Evolutionary conservation across 495 filamentous ascomycete species (phyloP).

Genomic region (Penicillium robsamsonii): DNA sequence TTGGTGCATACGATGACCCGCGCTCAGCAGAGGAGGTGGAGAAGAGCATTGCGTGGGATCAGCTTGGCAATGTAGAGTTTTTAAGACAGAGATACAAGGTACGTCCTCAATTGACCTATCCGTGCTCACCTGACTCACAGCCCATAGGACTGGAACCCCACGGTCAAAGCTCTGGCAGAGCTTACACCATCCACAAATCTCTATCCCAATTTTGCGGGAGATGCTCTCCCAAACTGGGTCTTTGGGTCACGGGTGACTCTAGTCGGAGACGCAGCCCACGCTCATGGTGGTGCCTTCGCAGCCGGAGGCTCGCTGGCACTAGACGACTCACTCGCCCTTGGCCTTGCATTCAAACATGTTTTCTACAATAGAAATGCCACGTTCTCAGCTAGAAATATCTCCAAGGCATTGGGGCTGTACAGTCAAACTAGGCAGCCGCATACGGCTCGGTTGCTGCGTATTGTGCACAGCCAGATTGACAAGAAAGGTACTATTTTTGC

Average conservation of each 20-base stretch:
- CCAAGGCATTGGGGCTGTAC: slow-evolving; percentile 37
- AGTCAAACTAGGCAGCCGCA: slow-evolving; percentile 42
- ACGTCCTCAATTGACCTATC: neutral
- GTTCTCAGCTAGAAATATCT: slow-evolving; percentile 24
- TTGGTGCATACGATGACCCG: slow-evolving; percentile 46
- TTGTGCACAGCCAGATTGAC: slow-evolving; percentile 39
- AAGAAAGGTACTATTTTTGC: slow-evolving; percentile 17
- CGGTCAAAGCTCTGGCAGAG: slow-evolving; percentile 40
- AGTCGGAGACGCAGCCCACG: slow-evolving; percentile 49
- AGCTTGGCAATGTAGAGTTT: slow-evolving; percentile 36
- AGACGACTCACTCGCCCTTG: slow-evolving; percentile 43
- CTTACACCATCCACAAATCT: slow-evolving; percentile 41
- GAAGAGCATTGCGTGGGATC: slow-evolving; percentile 40
- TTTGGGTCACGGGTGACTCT: slow-evolving; percentile 40
- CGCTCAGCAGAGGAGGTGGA: slow-evolving; percentile 35
- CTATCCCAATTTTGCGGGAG: slow-evolving; percentile 46
- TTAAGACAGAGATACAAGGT: slow-evolving; percentile 38
- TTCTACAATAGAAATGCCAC: slow-evolving; percentile 5
- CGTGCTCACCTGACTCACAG: neutral
- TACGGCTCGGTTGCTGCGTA: slow-evolving; percentile 37
- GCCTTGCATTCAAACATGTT: slow-evolving; percentile 27
- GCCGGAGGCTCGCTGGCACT: slow-evolving; percentile 52
- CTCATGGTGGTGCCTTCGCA: slow-evolving; percentile 51
- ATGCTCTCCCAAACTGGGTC: slow-evolving; percentile 42
- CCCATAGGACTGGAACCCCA: slow-evolving; percentile 43